Base-by-base conservation (phyloP, 1,139 yeast species). In the Wickerhamiella infanticola region DNA sequence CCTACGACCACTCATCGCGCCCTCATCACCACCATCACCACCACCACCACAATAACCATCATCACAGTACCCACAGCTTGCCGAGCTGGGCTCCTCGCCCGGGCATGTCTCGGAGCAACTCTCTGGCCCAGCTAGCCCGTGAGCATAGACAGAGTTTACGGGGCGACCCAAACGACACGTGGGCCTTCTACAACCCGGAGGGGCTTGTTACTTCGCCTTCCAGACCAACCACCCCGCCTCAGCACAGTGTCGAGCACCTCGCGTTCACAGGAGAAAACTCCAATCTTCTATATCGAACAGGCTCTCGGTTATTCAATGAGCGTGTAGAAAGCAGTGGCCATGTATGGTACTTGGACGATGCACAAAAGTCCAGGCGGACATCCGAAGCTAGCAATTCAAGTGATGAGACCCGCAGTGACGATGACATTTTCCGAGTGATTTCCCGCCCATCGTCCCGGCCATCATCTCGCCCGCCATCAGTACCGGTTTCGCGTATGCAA, bases 81-180 rank as follows among this genome's bases (percentile, higher is more conserved):
- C 33, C 33, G 33, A 29, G 33, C 33, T 29, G 33, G 33, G 37
- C 13, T 9, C 40, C 38, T 2, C 29, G 31, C 13, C 44, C 49
- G 23, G 24, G 9, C 9, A 33, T 48, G 27, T 25, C 5, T 7
- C 36, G 50, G 3, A 43, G 43, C 45, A 40, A 41, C 24, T 53
- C 55, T 9, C 45, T 53, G 23, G 56, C 56, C 6, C 54, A 52
- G 35, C 25, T 52, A 4, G 54, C 55, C 4, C 52, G 56, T 5
- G 52, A 46, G 7, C 51, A 47, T 39, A 47, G 47, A 29, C 41
- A 38, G 11, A 36, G 35, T 3, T 31, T 26, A 24, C 37, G 25
- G n/a, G n/a, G 35, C 8, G 46, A 39, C 24, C 36, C 41, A 27
- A 52, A 52, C 39, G 55, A 53, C 41, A 49, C 49, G 9, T 45